These are phyloP conservation scores for Dimocarpus longan DNA, from an alignment of 345 rosid species.

Conservation along the genomic window DNA sequence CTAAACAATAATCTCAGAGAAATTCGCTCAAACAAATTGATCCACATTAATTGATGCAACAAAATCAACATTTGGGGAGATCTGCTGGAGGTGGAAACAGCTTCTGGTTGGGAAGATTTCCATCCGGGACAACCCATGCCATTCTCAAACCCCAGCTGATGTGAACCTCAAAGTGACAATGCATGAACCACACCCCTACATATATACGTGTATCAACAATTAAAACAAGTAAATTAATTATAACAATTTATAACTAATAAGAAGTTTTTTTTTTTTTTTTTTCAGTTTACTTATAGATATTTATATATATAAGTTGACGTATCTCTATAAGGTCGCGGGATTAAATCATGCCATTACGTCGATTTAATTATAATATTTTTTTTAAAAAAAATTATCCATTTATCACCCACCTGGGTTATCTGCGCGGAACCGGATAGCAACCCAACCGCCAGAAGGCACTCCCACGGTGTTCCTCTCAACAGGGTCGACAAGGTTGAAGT, in stretches of 20 bases:
- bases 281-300: too few species aligned
- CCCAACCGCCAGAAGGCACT: slow-evolving; percentile 30
- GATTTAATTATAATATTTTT: too few species aligned
- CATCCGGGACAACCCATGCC: slow-evolving; percentile 34
- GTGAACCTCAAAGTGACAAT: slow-evolving; percentile 31
- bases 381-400: too few species aligned
- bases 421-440: slow-evolving; percentile 32
- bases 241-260: too few species aligned
- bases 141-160: slow-evolving; percentile 37
- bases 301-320: too few species aligned
- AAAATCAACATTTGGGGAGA: slow-evolving; percentile 32
- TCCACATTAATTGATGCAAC: not conserved
- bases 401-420: slow-evolving; percentile 36
- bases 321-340: too few species aligned
- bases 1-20: not conserved
- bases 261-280: too few species aligned
- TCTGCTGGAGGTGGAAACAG: slow-evolving; percentile 36
- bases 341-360: too few species aligned
- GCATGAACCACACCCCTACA: slow-evolving; percentile 35
- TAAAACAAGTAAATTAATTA: not conserved
- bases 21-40: not conserved
- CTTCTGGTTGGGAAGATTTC: slow-evolving; percentile 29
- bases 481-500: slow-evolving; percentile 35
- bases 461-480: slow-evolving; percentile 28
- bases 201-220: not conserved